phyloP scores from a whole-genome alignment of 2,329 filamentous ascomycete genomes.

The Pyricularia pennisetigena region DNA sequence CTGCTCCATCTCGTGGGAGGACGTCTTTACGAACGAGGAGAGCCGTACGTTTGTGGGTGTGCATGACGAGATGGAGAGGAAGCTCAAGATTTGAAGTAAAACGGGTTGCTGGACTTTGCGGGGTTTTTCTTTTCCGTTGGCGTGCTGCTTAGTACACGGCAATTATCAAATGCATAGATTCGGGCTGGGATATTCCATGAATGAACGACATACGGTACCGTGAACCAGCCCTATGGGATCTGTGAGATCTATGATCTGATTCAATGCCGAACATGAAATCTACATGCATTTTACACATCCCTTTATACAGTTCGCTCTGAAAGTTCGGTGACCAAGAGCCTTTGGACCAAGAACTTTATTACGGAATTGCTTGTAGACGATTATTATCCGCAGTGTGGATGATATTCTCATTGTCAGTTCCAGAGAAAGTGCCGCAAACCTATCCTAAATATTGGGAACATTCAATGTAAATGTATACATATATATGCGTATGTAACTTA shows the following conservation, averaged over 20 bases:
- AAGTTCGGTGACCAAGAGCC: too few relatives aligned
- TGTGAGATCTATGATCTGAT: not conserved
- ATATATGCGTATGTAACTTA: not conserved
- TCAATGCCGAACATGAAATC: not conserved
- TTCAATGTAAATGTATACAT: not conserved
- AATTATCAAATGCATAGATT: not conserved
- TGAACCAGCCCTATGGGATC: not conserved
- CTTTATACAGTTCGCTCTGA: too few relatives aligned
- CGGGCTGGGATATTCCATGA: not conserved
- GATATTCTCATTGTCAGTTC: not conserved
- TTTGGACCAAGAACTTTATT: too few relatives aligned
- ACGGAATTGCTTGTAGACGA: not conserved
- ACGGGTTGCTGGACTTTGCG: not conserved
- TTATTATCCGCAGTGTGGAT: not conserved
- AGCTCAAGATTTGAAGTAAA: conserved; percentile 60
- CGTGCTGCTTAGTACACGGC: not conserved
- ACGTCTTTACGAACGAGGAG: conserved; percentile 78
- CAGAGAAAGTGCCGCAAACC: not conserved
- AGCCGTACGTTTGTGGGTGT: conserved; percentile 60
- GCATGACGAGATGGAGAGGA: conserved; percentile 90
- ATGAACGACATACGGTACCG: not conserved
- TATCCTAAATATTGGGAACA: not conserved
- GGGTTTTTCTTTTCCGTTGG: not conserved
- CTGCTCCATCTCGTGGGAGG: conserved; percentile 77
- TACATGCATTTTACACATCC: too few relatives aligned